Base-by-base conservation (phyloP, 441 rosid genomes). In the Adansonia madagascariensis region DNA sequence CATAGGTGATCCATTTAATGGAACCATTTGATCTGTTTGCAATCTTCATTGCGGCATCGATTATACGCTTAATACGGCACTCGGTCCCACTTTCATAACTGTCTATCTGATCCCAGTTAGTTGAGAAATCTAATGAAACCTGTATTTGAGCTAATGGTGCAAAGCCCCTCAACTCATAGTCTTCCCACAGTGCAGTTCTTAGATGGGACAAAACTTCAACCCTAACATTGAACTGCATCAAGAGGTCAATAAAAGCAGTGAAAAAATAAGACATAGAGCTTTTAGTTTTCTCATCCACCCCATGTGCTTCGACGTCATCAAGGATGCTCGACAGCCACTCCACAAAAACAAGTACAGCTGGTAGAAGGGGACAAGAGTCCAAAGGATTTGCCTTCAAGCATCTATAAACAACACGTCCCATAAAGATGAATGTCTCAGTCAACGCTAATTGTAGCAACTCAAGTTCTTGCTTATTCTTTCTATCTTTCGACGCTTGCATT, bases 91-190 rank as follows among this genome's bases (percentile, higher is more conserved):
- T 79, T 74, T 85, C 84, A 56, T 56, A 89, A 80, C 82, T 77
- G n/a, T 84, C 85, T 9, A 68, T 75, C 44, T 84, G 73, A 66
- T 73, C 86, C 79, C 77, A 63, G 9, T 81, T 67, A 84, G 79
- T 82, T 71, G 94, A 85, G 87, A 91, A 95, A 84, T 93, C 92
- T 64, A 88, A 74, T n/a, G 75, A 75, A 1, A 1, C 73, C 31
- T 91, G 94, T 8, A 76, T 43, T 75, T 66, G 77, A 74, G 86
- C 88, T 75, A 89, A 66, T 60, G 98, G 92, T 56, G 88, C 86
- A 85, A 91, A 90, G 50, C 95, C 95, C 79, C 91, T 88, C 76
- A 95, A 80, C 81, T 95, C 97, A 35, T 87, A 89, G 84, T 95
- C 98, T 85, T 93, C 99, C 98, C 99, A 95, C 14, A 94, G 85